Base-by-base conservation (phyloP, 2,329 filamentous ascomycete species). In the Trichophyton equinum region DNA sequence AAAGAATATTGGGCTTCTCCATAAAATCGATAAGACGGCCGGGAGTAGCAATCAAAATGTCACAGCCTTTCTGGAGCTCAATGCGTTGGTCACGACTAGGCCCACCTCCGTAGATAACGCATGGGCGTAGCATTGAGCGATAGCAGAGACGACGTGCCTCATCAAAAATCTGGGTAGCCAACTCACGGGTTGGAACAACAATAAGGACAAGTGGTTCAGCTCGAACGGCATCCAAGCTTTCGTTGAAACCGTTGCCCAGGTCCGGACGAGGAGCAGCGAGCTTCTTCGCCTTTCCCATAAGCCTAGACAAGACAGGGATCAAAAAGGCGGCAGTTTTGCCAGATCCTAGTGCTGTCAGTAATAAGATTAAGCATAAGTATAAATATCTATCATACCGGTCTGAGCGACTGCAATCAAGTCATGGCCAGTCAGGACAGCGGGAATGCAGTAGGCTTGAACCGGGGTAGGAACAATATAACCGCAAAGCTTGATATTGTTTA, bases 241-340 rank as follows among this genome's bases (percentile, higher is more conserved):
- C 73, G 9, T 82, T 75, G 68, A 84, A 86, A 0, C 75, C 79
- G 0, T 73, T 72, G 0, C 82, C 66, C 4, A 74, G 78, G 64
- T 86, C 85, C 0, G 91, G 90, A 3, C 91, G 87, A 51, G 84
- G 81, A 4, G 89, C 91, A 0, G 86, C 86, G 5, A 96, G 77
- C 75, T 91, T 91, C 76, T 91, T 94, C 4, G 88, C 90, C 76
- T 97, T 97, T 27, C 94, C 94, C 90, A 97, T 96, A 22, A 99
- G 77, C 72, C 88, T 87, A 63, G 91, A 95, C 58, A 97, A 70
- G 62, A 95, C 88, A 0, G 94, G 94, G 60, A 96, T 84, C 3
- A 99, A 76, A 70, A 94, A 99, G 0, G 94, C 91, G 0, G 88
- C 92, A 0, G 94, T 99, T 79, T 99, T 99, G 59, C 94, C 94